Conservation (phyloP, 225 moss, liverwort and hornwort species). For the Marchantia paleacea region DNA sequence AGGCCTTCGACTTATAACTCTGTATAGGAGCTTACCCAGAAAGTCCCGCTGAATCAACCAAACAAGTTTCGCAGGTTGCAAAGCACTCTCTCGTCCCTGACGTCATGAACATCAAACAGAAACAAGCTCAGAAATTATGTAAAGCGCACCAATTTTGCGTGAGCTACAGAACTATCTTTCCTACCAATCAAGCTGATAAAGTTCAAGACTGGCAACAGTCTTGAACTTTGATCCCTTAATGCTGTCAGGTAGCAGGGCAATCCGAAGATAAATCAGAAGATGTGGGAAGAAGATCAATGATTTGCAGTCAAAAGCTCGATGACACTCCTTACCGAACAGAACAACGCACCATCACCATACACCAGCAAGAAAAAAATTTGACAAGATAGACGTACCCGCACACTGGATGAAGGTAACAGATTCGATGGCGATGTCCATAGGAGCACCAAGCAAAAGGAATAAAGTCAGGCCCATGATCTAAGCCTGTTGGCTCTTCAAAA, state of each 20-base stretch:
- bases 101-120: neutral
- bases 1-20: neutral
- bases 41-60: slow-evolving; percentile 64
- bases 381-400: slow-evolving; percentile 19
- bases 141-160: too few species aligned
- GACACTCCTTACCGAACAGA: neutral
- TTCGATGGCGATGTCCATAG: neutral
- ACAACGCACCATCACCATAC: neutral
- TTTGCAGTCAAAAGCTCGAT: neutral
- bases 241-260: too few species aligned
- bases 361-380: neutral
- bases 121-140: neutral
- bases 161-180: too few species aligned
- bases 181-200: too few species aligned
- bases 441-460: neutral
- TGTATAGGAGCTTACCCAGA: slow-evolving; percentile 31
- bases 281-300: neutral
- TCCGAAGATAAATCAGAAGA: neutral
- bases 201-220: too few species aligned
- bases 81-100: slow-evolving; percentile 49
- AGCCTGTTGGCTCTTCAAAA: neutral
- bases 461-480: neutral
- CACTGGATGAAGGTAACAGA: slow-evolving; percentile 12
- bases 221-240: too few species aligned
- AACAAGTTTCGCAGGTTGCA: slow-evolving; percentile 52